Conservation (phyloP, 2,329 filamentous ascomycete species). For the Pseudocercospora eumusae region DNA sequence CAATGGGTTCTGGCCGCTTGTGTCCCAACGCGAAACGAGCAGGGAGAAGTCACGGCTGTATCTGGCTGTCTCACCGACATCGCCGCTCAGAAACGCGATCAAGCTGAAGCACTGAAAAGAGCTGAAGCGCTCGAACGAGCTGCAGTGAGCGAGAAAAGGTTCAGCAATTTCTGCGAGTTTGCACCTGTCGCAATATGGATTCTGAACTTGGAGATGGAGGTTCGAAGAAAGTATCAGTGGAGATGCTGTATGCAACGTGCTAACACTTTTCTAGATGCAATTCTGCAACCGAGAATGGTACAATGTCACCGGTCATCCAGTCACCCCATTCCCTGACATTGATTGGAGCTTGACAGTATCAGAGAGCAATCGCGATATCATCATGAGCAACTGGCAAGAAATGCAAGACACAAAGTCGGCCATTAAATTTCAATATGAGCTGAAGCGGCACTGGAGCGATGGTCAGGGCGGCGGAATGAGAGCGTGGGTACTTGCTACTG, state of each 20-base stretch:
- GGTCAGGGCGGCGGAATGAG: slow-evolving; percentile 24
- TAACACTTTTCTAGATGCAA: slow-evolving; percentile 40
- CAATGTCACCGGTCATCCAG: slow-evolving; percentile 49
- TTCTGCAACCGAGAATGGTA: slow-evolving; percentile 51
- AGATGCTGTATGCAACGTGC: not conserved
- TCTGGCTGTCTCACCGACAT: slow-evolving; percentile 34
- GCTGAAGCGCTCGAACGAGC: slow-evolving; percentile 43
- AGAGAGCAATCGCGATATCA: slow-evolving; percentile 11
- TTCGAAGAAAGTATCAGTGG: not conserved
- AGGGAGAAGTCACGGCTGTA: slow-evolving; percentile 26
- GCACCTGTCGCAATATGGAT: slow-evolving; percentile 40
- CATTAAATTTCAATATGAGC: slow-evolving; percentile 48
- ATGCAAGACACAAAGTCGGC: slow-evolving; percentile 31
- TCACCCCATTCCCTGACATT: slow-evolving; percentile 45
- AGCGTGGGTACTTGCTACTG: slow-evolving; percentile 24
- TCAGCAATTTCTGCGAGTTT: slow-evolving; percentile 37
- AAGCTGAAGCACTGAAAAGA: slow-evolving; percentile 45
- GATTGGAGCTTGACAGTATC: slow-evolving; percentile 43
- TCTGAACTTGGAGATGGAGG: slow-evolving; percentile 21
- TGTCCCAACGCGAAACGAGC: slow-evolving; percentile 23
- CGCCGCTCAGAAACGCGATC: slow-evolving; percentile 29
- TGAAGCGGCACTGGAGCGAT: slow-evolving; percentile 34
- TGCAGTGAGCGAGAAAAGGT: slow-evolving; percentile 43
- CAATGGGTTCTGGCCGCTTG: slow-evolving; percentile 31
- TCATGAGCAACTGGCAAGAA: slow-evolving; percentile 11